A percentile compares a stretch with the other conserved stretches of the same genome.
phyloP scores from a whole-genome alignment of 2,329 filamentous ascomycete species.

The Curvularia eragrostidis region DNA sequence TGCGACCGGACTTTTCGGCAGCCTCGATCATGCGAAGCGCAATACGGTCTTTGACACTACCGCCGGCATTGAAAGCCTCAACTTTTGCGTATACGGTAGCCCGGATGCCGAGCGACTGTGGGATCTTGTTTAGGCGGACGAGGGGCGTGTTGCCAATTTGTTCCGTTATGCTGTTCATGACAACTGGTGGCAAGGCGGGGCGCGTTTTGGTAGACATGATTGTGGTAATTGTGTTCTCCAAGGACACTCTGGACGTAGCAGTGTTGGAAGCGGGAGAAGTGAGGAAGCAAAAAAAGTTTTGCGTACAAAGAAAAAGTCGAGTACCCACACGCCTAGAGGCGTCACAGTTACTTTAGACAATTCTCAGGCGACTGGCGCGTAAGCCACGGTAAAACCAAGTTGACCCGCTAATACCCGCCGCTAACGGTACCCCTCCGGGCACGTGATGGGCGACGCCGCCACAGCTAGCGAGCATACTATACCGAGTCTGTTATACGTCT shows the following conservation, averaged over 20 bases:
- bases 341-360: slow-evolving; percentile 4
- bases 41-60: slow-evolving; percentile 93
- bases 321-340: slow-evolving; percentile 9
- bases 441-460: not conserved
- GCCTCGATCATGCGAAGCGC: slow-evolving; percentile 97
- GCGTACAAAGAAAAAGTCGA: slow-evolving; percentile 3
- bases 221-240: slow-evolving; percentile 10
- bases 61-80: slow-evolving; percentile 92
- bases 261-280: not conserved
- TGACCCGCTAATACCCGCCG: slow-evolving; percentile 29
- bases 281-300: not conserved
- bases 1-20: slow-evolving; percentile 87
- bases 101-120: slow-evolving; percentile 86
- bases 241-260: not conserved
- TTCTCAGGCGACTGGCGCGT: slow-evolving; percentile 12
- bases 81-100: slow-evolving; percentile 89
- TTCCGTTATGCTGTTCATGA: slow-evolving; percentile 74
- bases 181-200: slow-evolving; percentile 61
- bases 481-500: not conserved
- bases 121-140: slow-evolving; percentile 90
- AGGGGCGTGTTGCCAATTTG: slow-evolving; percentile 97
- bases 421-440: not conserved
- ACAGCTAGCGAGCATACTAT: not conserved
- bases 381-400: slow-evolving; percentile 20
- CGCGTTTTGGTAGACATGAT: slow-evolving; percentile 58